phyloP scores from a whole-genome alignment of 78 protist genomes.

The Dictyostelium capitatum region DNA sequence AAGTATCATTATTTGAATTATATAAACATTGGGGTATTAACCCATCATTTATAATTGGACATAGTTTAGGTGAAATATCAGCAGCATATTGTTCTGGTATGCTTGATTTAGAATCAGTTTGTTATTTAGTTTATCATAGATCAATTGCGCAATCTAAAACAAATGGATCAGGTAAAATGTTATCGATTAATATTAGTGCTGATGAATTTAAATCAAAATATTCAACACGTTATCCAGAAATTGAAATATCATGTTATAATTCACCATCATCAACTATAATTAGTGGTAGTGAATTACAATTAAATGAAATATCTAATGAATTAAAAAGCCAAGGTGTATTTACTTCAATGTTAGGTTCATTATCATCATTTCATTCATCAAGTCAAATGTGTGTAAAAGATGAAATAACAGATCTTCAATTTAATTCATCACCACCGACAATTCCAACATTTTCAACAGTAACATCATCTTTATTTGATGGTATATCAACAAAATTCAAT shows the following conservation, averaged over 20 bases:
- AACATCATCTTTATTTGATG: not conserved
- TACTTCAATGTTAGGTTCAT: not conserved
- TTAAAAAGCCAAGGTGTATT: not conserved
- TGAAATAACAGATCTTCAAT: not conserved
- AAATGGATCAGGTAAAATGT: constrained; percentile 34
- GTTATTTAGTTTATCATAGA: not conserved
- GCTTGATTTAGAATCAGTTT: not conserved
- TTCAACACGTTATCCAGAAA: not conserved
- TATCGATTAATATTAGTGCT: not conserved
- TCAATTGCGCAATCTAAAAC: not conserved
- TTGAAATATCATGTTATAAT: constrained; percentile 41
- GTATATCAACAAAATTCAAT: constrained; percentile 2
- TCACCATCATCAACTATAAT: constrained; percentile 8
- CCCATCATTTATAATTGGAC: constrained; percentile 26
- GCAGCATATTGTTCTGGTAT: constrained; percentile 19
- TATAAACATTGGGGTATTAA: constrained; percentile 3
- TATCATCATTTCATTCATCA: not conserved
- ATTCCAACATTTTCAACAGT: constrained; percentile 47
- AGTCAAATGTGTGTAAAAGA: not conserved
- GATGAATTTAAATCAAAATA: not conserved
- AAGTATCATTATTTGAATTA: constrained; percentile 2
- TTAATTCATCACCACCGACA: not conserved
- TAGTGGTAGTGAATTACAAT: not conserved
- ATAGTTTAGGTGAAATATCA: constrained; percentile 26
- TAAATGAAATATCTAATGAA: not conserved